A percentile compares a stretch with the other conserved stretches of the same genome.
Conservation (phyloP, 371 early-diverging fungal genomes). For the Lichtheimia ornata region DNA sequence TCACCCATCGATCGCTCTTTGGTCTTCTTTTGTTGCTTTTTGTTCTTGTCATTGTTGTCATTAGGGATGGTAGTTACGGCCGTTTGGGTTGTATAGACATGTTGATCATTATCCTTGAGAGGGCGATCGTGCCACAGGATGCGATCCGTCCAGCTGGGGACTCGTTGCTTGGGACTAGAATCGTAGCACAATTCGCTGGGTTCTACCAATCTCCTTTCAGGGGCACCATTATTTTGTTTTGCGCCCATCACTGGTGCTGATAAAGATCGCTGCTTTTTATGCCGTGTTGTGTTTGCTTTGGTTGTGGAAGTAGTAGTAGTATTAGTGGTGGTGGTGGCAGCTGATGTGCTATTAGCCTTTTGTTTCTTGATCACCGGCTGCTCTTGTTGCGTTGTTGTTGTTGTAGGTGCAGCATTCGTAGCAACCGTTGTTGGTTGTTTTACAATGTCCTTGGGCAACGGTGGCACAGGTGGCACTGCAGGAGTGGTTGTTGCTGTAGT, state of each 20-base stretch:
- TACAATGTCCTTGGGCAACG: background rate
- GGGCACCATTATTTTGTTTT: background rate
- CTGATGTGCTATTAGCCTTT: background rate
- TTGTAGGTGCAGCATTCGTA: background rate
- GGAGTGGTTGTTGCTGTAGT: background rate
- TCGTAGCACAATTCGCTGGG: conserved; percentile 54
- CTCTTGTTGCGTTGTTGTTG: background rate
- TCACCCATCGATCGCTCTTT: background rate
- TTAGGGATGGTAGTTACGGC: too few species aligned
- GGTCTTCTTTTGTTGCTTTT: background rate
- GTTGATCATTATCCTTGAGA: background rate
- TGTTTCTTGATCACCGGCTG: background rate
- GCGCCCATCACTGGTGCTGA: background rate
- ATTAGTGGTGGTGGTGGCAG: conserved; percentile 4
- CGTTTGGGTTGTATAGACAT: too few species aligned
- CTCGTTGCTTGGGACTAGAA: conserved; percentile 78
- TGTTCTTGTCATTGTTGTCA: background rate
- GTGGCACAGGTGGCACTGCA: conserved; percentile 5
- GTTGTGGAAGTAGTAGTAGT: background rate
- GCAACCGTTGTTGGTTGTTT: background rate
- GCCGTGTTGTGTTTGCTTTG: background rate
- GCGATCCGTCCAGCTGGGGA: conserved; percentile 92
- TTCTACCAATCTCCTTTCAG: conserved; percentile 4
- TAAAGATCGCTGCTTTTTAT: background rate
- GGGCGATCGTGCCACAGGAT: conserved; percentile 67